Evolutionary conservation across 2,329 filamentous ascomycete genomes (phyloP), one percentile per base, ranked within the genome.

Genomic region (Colletotrichum tamarilloi): DNA sequence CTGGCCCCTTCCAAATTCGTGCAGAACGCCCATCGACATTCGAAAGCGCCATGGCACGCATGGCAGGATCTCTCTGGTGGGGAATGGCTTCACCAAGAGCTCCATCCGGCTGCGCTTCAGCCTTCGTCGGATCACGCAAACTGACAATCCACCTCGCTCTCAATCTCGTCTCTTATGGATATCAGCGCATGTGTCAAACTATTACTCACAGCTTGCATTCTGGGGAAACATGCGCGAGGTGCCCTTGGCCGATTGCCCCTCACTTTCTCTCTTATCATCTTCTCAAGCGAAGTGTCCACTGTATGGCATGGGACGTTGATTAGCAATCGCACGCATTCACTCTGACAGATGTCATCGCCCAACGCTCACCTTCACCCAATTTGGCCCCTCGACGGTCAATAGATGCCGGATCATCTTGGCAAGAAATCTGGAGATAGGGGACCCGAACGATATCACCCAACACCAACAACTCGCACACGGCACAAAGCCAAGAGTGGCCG

Each of bases 171-270:
- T 53, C 59, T 52, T 38, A 26, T 28, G n/a, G n/a, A 38, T 66
- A 58, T 65, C 60, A 64, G 26, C 46, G 12, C 28, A 65, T 49
- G 66, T 69, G 58, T 72, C 69, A 68, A 59, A 58, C 52, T 59
- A 59, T 68, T 72, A 68, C 65, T 68, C 69, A 72, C 65, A 64
- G 65, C 69, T 72, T 72, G 65, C 58, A 63, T 59, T 32, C 58
- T 42, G 58, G 69, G 65, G 69, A 64, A 68, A 59, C 28, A 32
- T 32, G 32, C 42, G 59, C 53, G 42, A 72, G 8, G 22, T 12
- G 5, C 38, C 42, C 35, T 58, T 24, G 5, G 58, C 58, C 49
- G 22, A 38, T 58, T 24, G 5, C 65, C 65, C 49, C 65, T 63
- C 30, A 38, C 12, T 28, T 49, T 49, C 42, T 30, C 16, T 49